phyloP scores from a whole-genome alignment of 1,139 yeast genomes.

The Taphrina deformans region DNA sequence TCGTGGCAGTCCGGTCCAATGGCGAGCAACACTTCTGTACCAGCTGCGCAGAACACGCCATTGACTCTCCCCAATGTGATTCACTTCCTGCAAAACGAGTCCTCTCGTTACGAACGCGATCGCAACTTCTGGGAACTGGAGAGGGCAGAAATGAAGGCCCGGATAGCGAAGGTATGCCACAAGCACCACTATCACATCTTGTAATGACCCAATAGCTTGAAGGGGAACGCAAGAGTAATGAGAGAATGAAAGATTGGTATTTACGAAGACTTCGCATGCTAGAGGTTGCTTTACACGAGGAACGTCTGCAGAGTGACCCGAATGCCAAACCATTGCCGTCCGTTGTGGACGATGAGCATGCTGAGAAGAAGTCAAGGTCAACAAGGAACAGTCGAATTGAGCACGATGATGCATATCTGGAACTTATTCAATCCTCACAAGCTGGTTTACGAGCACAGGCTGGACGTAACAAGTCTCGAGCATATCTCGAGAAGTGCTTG shows the following conservation, averaged over 20 bases:
- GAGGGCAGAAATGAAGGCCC: constrained; percentile 54
- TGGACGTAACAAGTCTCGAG: constrained; percentile 22
- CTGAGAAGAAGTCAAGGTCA: not conserved
- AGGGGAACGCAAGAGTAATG: constrained; percentile 28
- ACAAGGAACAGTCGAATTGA: constrained; percentile 7
- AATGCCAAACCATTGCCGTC: not conserved
- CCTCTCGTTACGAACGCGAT: constrained; percentile 58
- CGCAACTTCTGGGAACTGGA: constrained; percentile 60
- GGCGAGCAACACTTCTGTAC: not conserved
- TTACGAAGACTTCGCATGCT: constrained; percentile 16
- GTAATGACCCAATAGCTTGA: constrained; percentile 9
- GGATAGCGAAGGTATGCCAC: constrained; percentile 18
- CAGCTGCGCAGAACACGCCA: not conserved
- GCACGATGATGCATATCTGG: constrained; percentile 5
- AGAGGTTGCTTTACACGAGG: constrained; percentile 24
- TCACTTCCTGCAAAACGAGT: constrained; percentile 59
- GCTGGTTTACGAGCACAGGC: constrained; percentile 5
- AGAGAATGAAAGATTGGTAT: constrained; percentile 30
- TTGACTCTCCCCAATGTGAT: constrained; percentile 50
- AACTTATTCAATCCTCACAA: constrained; percentile 6
- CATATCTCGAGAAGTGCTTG: constrained; percentile 27
- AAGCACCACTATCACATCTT: not conserved
- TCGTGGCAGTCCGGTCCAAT: not conserved
- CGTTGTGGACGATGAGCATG: constrained; percentile 1
- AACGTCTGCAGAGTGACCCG: constrained; percentile 14